Base-by-base conservation (phyloP, 495 filamentous ascomycete genomes). In the Lentithecium fluviatile region DNA sequence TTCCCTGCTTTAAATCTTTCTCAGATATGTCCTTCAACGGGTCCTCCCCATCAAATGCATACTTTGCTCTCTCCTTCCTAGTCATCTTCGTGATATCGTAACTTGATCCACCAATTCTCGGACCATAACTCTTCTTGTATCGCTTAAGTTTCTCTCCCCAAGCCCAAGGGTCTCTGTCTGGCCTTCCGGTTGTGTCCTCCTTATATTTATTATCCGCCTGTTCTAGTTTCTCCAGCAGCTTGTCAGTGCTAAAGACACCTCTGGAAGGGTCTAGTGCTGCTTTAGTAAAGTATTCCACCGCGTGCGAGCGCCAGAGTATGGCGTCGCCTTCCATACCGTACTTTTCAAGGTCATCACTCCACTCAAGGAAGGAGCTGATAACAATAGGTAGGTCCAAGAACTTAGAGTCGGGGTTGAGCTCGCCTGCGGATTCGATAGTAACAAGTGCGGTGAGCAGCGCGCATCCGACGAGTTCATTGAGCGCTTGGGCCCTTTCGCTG, bases 21-120 rank as follows among this genome's bases (percentile, higher is more conserved):
- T 11, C 24, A 15, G 55, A 15, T 19, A 58, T 26, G 20, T 50
- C 25, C 11, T 23, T 45, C 42, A 66, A 38, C 34, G 62, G 62
- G 43, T 66, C 62, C 58, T 61, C 51, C 12, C 48, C 42, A 45
- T 66, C 52, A 38, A 45, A 66, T 15, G 57, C 38, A 54, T 62
- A 42, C 23, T 17, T 13, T 20, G 29, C 55, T 12, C 63, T 45
- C 53, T 66, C 59, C 10, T 6, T 24, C 40, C 40, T 66, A 3
- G 51, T 38, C 51, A 63, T 57, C 59, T 66, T 66, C 7, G 59
- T 63, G 46, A 66, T 66, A 40, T 66, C 63, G 26, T 51, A 63
- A 17, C 50, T 34, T n/a, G 20, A 45, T 13, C 63, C 46, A 8
- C 59, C 59, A 6, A 52, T 23, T 5, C 19, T 52, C 19, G 12